These are phyloP conservation scores for Pythium dissimile DNA, from an alignment of 352 stramenopile species.

Conservation along the genomic window DNA sequence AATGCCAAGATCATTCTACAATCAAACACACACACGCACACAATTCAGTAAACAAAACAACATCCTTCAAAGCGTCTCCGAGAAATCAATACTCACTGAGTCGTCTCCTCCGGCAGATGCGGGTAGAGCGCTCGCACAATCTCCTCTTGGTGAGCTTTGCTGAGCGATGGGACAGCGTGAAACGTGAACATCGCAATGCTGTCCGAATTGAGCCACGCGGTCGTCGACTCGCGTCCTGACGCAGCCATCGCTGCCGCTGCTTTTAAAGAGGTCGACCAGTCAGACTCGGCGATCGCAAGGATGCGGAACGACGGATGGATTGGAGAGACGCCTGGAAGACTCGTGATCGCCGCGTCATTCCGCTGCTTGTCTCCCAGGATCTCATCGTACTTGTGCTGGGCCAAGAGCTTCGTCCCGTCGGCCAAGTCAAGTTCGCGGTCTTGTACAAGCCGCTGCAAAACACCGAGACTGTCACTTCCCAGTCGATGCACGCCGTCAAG, in stretches of 20 bases:
- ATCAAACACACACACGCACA: background rate
- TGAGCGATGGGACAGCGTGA: conserved; percentile 46
- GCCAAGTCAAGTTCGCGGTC: conserved; percentile 88
- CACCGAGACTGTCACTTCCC: conserved; percentile 83
- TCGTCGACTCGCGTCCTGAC: conserved; percentile 39
- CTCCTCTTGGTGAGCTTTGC: conserved; percentile 35
- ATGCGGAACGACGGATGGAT: conserved; percentile 91
- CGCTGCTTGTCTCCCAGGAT: conserved; percentile 27
- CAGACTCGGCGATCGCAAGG: conserved; percentile 75
- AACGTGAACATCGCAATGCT: conserved; percentile 82
- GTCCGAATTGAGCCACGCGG: conserved; percentile 71
- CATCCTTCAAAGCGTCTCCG: no score
- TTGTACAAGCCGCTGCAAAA: conserved; percentile 85
- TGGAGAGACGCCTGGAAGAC: conserved; percentile 33
- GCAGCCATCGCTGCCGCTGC: conserved; percentile 18
- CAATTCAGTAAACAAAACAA: background rate
- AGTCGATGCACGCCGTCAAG: conserved; percentile 94
- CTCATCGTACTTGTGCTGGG: conserved; percentile 51
- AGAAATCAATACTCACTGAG: conserved; percentile 34
- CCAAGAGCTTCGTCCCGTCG: conserved; percentile 83
- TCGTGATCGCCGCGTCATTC: conserved; percentile 13
- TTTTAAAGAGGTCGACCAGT: conserved; percentile 32
- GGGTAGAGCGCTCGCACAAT: conserved; percentile 56
- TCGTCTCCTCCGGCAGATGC: conserved; percentile 43
- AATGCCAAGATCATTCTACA: conserved; percentile 52